A percentile compares a stretch with the other conserved stretches of the same genome.
These are phyloP conservation scores for Metschnikowia koreensis DNA, from an alignment of 805 yeast genomes.

Conservation along the genomic window DNA sequence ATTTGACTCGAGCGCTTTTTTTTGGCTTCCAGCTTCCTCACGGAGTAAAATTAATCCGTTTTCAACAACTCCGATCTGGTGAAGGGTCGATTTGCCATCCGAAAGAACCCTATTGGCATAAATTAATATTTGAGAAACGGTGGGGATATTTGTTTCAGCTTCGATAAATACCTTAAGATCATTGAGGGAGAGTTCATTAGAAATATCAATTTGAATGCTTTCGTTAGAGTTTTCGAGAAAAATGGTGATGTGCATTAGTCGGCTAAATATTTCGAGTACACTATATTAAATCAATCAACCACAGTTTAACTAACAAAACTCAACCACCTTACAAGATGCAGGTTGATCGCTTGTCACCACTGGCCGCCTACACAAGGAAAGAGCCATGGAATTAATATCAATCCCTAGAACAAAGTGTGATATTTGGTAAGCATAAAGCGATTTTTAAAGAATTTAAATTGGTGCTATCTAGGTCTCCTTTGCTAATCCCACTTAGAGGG, in stretches of 20 bases:
- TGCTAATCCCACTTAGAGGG: no score
- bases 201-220: constrained; percentile 54
- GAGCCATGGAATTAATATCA: no score
- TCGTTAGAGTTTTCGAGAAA: constrained; percentile 22
- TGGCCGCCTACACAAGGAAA: background rate
- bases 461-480: no score
- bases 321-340: background rate
- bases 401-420: background rate
- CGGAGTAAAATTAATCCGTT: constrained; percentile 56
- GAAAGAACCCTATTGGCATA: constrained; percentile 45
- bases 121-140: constrained; percentile 46
- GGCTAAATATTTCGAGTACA: background rate
- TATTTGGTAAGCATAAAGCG: no score
- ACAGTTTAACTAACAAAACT: background rate
- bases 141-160: constrained; percentile 59
- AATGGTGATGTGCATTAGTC: constrained; percentile 17
- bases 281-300: background rate
- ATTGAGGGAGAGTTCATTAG: constrained; percentile 57
- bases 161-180: constrained; percentile 75
- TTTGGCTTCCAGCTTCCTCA: background rate
- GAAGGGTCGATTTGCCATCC: constrained; percentile 38
- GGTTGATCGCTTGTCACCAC: background rate
- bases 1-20: background rate
- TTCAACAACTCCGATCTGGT: constrained; percentile 48
- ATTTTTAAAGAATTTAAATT: no score